These are phyloP conservation scores for Lachancea meyersii DNA, from an alignment of 805 yeast species.

Conservation along the genomic window DNA sequence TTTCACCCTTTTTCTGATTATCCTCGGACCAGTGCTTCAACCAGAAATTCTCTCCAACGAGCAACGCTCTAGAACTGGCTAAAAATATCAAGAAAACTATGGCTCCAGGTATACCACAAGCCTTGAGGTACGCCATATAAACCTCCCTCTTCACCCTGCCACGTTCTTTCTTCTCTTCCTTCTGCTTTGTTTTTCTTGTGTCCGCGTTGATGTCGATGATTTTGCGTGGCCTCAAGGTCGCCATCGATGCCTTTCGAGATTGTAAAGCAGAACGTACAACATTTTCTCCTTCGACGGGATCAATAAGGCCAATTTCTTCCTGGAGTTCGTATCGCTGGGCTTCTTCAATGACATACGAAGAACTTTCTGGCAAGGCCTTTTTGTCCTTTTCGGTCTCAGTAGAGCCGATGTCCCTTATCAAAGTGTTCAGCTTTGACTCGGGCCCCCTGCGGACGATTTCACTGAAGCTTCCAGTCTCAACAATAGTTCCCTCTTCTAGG, in stretches of 20 bases:
- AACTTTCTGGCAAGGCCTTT: conserved; percentile 9
- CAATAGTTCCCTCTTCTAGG: conserved; percentile 46
- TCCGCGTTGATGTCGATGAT: conserved; percentile 25
- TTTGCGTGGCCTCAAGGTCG: conserved; percentile 45
- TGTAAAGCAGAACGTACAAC: conserved; percentile 7
- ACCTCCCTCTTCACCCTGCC: conserved; percentile 55
- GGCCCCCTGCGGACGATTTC: conserved; percentile 37
- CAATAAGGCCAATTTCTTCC: conserved; percentile 9
- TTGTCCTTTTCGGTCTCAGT: conserved; percentile 13
- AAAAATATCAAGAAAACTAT: conserved; percentile 35
- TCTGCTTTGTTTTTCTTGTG: conserved; percentile 40
- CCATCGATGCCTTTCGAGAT: conserved; percentile 56
- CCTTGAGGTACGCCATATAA: conserved; percentile 49
- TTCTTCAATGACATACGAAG: conserved; percentile 4
- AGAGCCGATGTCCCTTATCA: conserved; percentile 27
- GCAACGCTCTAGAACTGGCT: conserved; percentile 34
- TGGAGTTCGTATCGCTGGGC: conserved; percentile 19
- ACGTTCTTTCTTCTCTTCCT: conserved; percentile 46
- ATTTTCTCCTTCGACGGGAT: conserved; percentile 1
- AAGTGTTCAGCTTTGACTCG: conserved; percentile 31
- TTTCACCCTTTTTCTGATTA: conserved; percentile 37
- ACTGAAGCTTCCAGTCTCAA: conserved; percentile 52
- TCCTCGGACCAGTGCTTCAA: conserved; percentile 64
- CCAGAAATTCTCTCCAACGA: conserved; percentile 51
- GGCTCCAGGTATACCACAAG: conserved; percentile 51